Base-by-base conservation (phyloP, 805 yeast genomes). In the Myxozyma lipomycoides region DNA sequence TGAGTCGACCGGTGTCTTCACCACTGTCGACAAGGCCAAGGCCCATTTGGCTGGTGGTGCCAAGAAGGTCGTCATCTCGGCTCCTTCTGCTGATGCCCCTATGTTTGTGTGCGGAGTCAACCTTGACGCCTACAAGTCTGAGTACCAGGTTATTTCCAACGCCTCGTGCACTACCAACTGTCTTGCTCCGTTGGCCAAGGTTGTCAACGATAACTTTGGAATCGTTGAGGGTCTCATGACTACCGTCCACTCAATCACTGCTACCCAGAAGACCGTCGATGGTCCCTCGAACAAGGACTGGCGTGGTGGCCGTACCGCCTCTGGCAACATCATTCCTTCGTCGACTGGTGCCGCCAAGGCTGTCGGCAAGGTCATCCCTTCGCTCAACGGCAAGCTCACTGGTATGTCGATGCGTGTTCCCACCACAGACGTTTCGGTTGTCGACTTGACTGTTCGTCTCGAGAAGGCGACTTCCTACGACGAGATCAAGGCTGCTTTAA, bases 321-420 rank as follows among this genome's bases (percentile, higher is more conserved):
- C 91, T 58, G 95, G 90, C 70, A 88, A 88, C 84, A 86, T 88
- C 73, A 88, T 88, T 64, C 96, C 96, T 69, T 86, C 95, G 37
- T 85, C 95, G 59, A 88, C 96, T 60, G 96, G 96, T 82, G 96
- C 96, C 67, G 96, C 96, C 68, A 88, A 88, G 83, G 95, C 95
- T 62, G 96, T 88, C 65, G 95, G 95, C 73, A 86, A 86, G 81
- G 95, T 88, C 65, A 83, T 88, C 67, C 96, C 96, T 62, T 83
- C 78, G 67, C 80, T 88, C 67, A 83, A 84, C 75, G 96, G 96
- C 69, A 87, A 86, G 78, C 83, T 88, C 73, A 88, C 96, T 62
- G 96, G 96, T 78, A 78, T 87, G 82, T 82, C 95, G 58, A 77
- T 88, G 75, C 85, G 96, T 77, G 95, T 88, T 58, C 96, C 96